Evolutionary conservation across 2,329 filamentous ascomycete species (phyloP).

Genomic region (Aspergillus novoparasiticus): DNA sequence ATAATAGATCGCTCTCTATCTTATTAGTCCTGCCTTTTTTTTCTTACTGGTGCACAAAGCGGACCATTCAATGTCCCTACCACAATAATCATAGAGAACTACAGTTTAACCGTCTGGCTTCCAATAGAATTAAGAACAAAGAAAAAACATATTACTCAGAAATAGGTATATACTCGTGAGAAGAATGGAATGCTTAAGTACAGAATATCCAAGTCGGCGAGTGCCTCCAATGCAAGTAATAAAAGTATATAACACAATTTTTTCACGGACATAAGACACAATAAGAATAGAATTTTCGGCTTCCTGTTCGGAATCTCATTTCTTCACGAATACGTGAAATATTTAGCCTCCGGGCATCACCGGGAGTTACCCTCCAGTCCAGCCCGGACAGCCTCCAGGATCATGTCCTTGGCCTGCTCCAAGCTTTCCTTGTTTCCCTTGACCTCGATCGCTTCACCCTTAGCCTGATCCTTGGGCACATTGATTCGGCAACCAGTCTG

Average conservation of each 20-base stretch:
- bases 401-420: constrained; percentile 84
- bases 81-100: background rate
- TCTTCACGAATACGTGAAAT: background rate
- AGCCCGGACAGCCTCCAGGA: constrained; percentile 74
- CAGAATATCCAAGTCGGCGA: background rate
- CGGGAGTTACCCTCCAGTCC: constrained; percentile 31
- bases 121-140: too few species aligned
- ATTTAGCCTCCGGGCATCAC: background rate
- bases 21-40: background rate
- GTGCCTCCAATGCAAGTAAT: constrained; percentile 7
- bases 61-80: background rate
- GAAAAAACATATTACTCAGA: background rate
- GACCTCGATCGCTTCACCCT: constrained; percentile 85
- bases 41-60: background rate
- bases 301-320: background rate
- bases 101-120: background rate
- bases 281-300: constrained; percentile 12
- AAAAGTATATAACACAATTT: constrained; percentile 13
- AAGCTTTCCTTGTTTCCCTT: constrained; percentile 76
- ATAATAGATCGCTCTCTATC: background rate
- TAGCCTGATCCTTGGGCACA: constrained; percentile 78
- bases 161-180: constrained; percentile 7
- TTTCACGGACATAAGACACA: constrained; percentile 10
- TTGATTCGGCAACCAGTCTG: constrained; percentile 93
- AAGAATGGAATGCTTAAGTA: constrained; percentile 6